These are phyloP conservation scores for Bonia amplexicaulis DNA, from an alignment of 176 grass and related monocot genomes.

Conservation along the genomic window DNA sequence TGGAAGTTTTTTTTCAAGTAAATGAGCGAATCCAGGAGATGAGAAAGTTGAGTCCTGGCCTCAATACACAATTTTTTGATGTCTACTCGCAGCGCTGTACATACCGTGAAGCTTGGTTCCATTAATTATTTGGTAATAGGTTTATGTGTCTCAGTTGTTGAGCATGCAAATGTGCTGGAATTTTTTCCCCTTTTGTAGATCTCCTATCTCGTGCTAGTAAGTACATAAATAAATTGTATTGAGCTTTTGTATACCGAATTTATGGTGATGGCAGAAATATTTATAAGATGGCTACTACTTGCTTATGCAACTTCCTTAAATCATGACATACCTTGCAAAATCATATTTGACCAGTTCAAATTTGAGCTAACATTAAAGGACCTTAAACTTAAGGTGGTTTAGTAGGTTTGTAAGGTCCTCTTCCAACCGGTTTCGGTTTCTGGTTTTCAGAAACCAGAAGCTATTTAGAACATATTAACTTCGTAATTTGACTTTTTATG, in stretches of 20 bases:
- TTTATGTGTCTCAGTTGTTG: constrained; percentile 19
- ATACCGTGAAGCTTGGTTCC: constrained; percentile 36
- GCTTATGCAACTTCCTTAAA: neutral
- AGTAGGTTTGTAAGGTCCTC: too few species aligned
- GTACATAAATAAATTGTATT: constrained; percentile 19
- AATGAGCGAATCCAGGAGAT: constrained; percentile 10
- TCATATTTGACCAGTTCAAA: neutral
- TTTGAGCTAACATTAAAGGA: neutral
- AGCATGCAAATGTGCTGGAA: constrained; percentile 13
- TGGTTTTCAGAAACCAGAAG: too few species aligned
- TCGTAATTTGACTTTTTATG: too few species aligned
- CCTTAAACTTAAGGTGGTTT: neutral
- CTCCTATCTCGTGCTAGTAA: neutral
- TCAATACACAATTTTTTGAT: constrained; percentile 15
- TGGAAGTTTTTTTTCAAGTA: constrained; percentile 96
- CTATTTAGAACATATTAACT: too few species aligned
- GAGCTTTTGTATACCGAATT: neutral
- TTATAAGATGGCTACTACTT: neutral
- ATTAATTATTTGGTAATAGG: constrained; percentile 54
- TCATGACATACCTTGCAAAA: neutral
- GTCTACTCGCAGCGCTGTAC: constrained; percentile 31
- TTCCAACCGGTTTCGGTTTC: too few species aligned
- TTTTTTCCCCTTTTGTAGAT: constrained; percentile 1
- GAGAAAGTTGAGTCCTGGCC: neutral
- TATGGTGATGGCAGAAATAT: constrained; percentile 11